Evolutionary conservation across 75 land plant genomes (phyloP), one percentile per base, ranked within the genome.

Genomic region (Pinus albicaulis): DNA sequence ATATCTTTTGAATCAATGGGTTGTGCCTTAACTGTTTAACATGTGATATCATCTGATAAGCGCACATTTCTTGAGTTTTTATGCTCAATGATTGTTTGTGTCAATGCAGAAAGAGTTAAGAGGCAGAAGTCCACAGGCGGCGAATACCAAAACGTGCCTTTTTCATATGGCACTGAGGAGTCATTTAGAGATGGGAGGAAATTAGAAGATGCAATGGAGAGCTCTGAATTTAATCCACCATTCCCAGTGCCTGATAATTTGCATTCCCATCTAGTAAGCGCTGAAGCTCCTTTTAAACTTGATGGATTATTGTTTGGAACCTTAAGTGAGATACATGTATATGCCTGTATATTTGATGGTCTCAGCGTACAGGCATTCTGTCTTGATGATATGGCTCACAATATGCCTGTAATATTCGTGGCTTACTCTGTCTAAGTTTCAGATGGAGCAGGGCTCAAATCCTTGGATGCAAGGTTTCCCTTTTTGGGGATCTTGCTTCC

Each of bases 181-280:
- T 61, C 61, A 63, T 78, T 38, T 34, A 80, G 72, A 15, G 71
- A 24, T 62, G 82, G 28, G 13, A 63, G 73, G 76, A 82, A 55
- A 59, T 69, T 63, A 79, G 62, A 82, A 17, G 89, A 81, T 64
- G 80, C 62, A 61, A 75, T 38, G 19, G 76, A 55, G 55, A 25
- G 36, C 69, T 12, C 82, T 76, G 69, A 74, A 53, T 95, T 83
- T 76, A 66, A 22, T 61, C 98, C 98, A 53, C 84, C 91, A 55
- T 95, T 95, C 59, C 77, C 85, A 28, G 81, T 95, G 52, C 98
- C 98, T 34, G 95, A 95, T 59, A 63, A 66, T 76, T 72, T 95
- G 25, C 70, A 75, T 6, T 62, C 85, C 23, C 76, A 76, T 79
- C 85, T 92, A 55, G 98, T 94, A 88, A 88, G 95, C 76, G 31